Conservation (phyloP, 805 yeast genomes). For the Zygosaccharomyces kombuchaensis region DNA sequence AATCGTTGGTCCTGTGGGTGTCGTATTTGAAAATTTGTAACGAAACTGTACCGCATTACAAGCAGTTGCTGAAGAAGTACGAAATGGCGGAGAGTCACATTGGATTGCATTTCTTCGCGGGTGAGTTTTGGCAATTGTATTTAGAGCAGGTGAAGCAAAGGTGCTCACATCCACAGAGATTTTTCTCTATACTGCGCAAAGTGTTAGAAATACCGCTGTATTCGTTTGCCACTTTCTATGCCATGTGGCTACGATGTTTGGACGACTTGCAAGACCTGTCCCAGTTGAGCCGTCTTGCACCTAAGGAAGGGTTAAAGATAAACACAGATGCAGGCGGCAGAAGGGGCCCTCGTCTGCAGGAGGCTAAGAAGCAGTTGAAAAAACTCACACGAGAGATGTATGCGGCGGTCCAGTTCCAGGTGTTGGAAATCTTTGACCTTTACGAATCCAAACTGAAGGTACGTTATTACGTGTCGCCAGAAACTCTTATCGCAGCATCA, state of each 20-base stretch:
- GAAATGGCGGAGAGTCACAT: slow-evolving; percentile 31
- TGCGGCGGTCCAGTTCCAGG: slow-evolving; percentile 31
- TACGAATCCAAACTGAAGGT: slow-evolving; percentile 31
- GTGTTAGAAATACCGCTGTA: slow-evolving; percentile 32
- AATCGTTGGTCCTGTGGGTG: slow-evolving; percentile 33
- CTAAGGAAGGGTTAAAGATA: slow-evolving; percentile 27
- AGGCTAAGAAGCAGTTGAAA: slow-evolving; percentile 30
- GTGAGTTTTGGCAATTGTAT: slow-evolving; percentile 36
- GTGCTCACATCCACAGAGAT: slow-evolving; percentile 20
- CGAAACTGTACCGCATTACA: slow-evolving; percentile 22
- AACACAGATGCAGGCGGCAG: slow-evolving; percentile 23
- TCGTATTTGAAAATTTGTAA: slow-evolving; percentile 32
- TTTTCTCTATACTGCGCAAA: slow-evolving; percentile 28
- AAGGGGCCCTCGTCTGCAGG: slow-evolving; percentile 34
- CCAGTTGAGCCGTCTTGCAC: slow-evolving; percentile 23
- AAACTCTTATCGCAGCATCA: slow-evolving; percentile 20
- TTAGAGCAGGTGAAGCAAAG: slow-evolving; percentile 26
- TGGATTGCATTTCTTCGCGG: slow-evolving; percentile 34
- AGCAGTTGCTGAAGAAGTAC: slow-evolving; percentile 28
- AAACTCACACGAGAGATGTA: slow-evolving; percentile 31
- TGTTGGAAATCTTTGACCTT: slow-evolving; percentile 26
- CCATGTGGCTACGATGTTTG: slow-evolving; percentile 29
- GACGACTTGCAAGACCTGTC: slow-evolving; percentile 28
- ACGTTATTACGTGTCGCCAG: slow-evolving; percentile 29
- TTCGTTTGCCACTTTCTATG: slow-evolving; percentile 31